A percentile compares a stretch with the other conserved stretches of the same genome.
These are phyloP conservation scores for Chaetomiaceae sp. DNA, from an alignment of 2,329 filamentous ascomycete species.

Conservation along the genomic window DNA sequence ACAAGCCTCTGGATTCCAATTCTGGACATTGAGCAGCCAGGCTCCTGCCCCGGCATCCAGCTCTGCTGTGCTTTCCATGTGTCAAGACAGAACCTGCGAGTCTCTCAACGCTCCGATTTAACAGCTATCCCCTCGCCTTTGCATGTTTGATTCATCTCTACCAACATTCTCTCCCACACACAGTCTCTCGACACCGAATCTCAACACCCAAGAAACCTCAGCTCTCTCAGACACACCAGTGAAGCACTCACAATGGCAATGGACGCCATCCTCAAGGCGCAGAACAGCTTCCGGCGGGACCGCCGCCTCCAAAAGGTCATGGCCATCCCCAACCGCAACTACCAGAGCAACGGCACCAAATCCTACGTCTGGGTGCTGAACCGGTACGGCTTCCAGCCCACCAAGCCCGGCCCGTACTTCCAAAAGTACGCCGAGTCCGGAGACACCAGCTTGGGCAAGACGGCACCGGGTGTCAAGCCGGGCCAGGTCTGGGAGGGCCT, in stretches of 20 bases:
- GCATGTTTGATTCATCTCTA: too few species aligned
- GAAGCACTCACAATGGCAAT: constrained; percentile 26
- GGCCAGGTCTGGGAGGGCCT: constrained; percentile 42
- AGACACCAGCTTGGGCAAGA: background rate
- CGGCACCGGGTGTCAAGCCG: constrained; percentile 42
- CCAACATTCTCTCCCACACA: too few species aligned
- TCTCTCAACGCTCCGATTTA: too few species aligned
- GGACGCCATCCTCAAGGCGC: constrained; percentile 32
- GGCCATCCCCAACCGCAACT: constrained; percentile 54
- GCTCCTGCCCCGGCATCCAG: too few species aligned
- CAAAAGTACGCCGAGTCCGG: constrained; percentile 41
- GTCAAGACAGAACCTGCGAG: too few species aligned
- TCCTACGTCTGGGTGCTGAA: constrained; percentile 58
- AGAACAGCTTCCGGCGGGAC: constrained; percentile 33
- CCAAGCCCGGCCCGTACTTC: constrained; percentile 57
- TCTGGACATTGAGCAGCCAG: too few species aligned
- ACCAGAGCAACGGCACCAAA: constrained; percentile 54
- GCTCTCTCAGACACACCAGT: too few species aligned
- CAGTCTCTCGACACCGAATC: too few species aligned
- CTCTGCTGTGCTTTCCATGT: too few species aligned
- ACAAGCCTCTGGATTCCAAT: too few species aligned
- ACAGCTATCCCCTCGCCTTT: too few species aligned
- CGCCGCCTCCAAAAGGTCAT: constrained; percentile 42
- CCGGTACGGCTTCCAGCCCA: constrained; percentile 60
- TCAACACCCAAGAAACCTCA: background rate